Evolutionary conservation across 2,329 filamentous ascomycete genomes (phyloP).

Genomic region (Ophiostoma perfectum): DNA sequence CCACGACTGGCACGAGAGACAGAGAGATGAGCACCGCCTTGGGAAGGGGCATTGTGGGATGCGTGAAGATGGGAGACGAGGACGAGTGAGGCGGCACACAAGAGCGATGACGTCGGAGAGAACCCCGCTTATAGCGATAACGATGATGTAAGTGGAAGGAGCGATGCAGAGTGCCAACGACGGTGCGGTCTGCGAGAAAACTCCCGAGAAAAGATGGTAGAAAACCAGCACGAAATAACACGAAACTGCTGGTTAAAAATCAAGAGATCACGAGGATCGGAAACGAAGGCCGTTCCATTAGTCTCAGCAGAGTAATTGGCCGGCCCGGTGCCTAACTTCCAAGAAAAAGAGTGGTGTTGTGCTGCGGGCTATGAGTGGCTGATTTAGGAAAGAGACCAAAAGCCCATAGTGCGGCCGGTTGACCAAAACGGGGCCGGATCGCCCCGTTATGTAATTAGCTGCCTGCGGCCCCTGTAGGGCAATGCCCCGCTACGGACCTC

Average conservation of each 20-base stretch:
- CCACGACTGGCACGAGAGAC: conserved; percentile 21
- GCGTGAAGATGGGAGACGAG: not conserved
- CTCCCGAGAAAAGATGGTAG: not conserved
- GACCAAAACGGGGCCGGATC: too few relatives aligned
- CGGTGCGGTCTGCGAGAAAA: not conserved
- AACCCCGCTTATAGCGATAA: conserved; percentile 13
- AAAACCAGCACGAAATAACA: not conserved
- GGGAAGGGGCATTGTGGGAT: not conserved
- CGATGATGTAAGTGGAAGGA: conserved; percentile 7
- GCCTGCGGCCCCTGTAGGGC: not conserved
- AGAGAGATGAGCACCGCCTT: conserved; percentile 10
- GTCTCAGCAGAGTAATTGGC: not conserved
- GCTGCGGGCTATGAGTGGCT: not conserved
- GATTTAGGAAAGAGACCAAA: not conserved
- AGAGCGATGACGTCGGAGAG: conserved; percentile 8
- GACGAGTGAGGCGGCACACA: not conserved
- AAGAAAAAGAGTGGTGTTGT: not conserved
- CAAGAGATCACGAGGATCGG: not conserved
- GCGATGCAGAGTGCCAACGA: not conserved
- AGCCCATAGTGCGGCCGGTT: not conserved
- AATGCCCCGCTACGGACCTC: conserved; percentile 1
- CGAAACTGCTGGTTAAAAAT: too few relatives aligned
- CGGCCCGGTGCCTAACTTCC: not conserved
- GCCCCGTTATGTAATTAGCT: too few relatives aligned
- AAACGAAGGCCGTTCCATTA: not conserved